Evolutionary conservation across 495 filamentous ascomycete genomes (phyloP).

Genomic region (Penicillium daleae): DNA sequence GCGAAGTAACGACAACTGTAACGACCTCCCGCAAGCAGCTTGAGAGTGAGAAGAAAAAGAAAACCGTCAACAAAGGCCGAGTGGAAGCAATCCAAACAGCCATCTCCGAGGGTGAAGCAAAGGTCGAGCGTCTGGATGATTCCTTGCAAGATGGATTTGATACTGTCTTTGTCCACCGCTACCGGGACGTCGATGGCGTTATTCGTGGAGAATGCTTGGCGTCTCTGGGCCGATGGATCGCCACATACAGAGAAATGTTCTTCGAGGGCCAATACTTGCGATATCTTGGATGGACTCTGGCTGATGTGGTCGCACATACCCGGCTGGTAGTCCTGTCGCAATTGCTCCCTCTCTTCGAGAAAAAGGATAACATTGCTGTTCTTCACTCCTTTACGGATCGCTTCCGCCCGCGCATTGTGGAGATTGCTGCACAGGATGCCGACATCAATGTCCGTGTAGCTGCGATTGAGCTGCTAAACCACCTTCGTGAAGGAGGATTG

Average conservation of each 20-base stretch:
- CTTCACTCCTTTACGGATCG: conserved; percentile 87
- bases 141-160: conserved; percentile 83
- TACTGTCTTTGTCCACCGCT: conserved; percentile 89
- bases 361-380: conserved; percentile 72
- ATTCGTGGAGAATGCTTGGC: conserved; percentile 85
- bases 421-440: conserved; percentile 84
- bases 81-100: conserved; percentile 68
- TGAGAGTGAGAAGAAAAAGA: conserved; percentile 79
- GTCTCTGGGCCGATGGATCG: conserved; percentile 86
- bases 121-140: conserved; percentile 63
- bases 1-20: conserved; percentile 64
- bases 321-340: conserved; percentile 81
- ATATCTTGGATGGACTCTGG: conserved; percentile 93
- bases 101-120: conserved; percentile 66
- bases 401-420: conserved; percentile 84
- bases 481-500: conserved; percentile 80
- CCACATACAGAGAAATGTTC: conserved; percentile 78
- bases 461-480: conserved; percentile 77
- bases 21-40: conserved; percentile 78
- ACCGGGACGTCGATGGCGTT: conserved; percentile 87
- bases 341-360: conserved; percentile 73
- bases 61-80: conserved; percentile 73
- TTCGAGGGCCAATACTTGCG: conserved; percentile 85
- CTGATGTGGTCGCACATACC: conserved; percentile 69
- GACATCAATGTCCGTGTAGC: conserved; percentile 77